Base-by-base conservation (phyloP, 768 basidiomycete species). In the Zangia roseola region DNA sequence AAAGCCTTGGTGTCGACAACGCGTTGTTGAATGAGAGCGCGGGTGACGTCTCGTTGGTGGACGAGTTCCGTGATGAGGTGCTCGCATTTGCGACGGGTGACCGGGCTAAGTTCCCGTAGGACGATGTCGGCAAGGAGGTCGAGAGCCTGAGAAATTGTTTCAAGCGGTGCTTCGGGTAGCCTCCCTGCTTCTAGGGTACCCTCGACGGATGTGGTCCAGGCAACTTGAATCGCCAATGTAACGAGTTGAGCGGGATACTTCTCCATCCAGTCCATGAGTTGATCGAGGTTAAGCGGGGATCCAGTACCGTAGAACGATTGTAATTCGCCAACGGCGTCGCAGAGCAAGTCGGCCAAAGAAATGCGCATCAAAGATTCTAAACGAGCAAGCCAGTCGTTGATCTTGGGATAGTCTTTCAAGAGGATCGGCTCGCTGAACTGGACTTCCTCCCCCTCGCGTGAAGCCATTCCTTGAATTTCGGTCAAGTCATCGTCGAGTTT, bases 21-120 rank as follows among this genome's bases (percentile, higher is more conserved):
- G 24, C 75, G 70, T 59, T 84, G 80, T 50, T 82, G 76, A 46
- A 89, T 78, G 47, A 98, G 84, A 12, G 78, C 72, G 12, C 97
- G 87, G 33, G 84, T 86, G 34, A 98, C 95, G 69, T 99, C 97
- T 54, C 97, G 82, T 65, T 99, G 94, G 67, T 99, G 97, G 33
- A 98, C 97, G 13, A 99, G 82, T 66, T 99, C 97, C 0, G 95
- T 98, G 74, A 99, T 97, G 55, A 99, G 82, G 61, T 98, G 94
- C 58, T 99, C 97, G 74, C 94, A 94, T 72, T 99, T 99, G 56
- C 91, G 86, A 48, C 97, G 89, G n/a, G 93, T 94, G 37, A 93
- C 88, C 16, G 90, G 83, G 35, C 73, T 78, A 28, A 98, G 82
- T 59, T 98, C 94, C 43, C 86, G 87, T 30, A 99, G 74, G 30